Percentiles rank a stretch among this genome's conserved stretches.
phyloP scores from a whole-genome alignment of 1,139 yeast species.

The Nakaseomyces nivariensis region DNA sequence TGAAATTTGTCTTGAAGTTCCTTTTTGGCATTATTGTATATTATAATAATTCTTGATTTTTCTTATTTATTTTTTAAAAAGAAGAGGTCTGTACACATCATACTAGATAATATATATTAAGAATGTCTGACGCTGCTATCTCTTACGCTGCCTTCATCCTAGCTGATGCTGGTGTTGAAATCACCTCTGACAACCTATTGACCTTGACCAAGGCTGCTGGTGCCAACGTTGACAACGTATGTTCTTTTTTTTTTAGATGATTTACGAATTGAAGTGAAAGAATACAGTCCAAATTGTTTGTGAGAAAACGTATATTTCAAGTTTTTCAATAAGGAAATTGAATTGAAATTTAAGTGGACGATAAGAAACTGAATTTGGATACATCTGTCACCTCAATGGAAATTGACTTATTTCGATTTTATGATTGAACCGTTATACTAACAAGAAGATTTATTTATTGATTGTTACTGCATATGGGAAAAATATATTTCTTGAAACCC shows the following conservation, averaged over 20 bases:
- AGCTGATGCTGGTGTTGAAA: conserved; percentile 94
- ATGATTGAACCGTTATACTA: too few species aligned
- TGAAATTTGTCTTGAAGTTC: background rate
- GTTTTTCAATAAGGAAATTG: too few species aligned
- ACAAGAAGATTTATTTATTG: too few species aligned
- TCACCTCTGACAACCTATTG: conserved; percentile 85
- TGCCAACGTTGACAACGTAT: conserved; percentile 65
- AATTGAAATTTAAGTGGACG: too few species aligned
- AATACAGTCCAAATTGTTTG: background rate
- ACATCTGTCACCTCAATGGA: too few species aligned
- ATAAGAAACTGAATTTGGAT: too few species aligned
- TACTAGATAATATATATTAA: conserved; percentile 5
- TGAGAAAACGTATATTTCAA: too few species aligned
- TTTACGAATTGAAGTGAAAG: background rate
- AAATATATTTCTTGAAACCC: too few species aligned
- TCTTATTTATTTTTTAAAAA: background rate
- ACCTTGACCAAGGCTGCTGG: conserved; percentile 85
- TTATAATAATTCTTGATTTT: background rate
- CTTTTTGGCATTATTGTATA: background rate
- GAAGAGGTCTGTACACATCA: background rate
- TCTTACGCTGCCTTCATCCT: conserved; percentile 86
- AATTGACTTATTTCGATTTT: too few species aligned
- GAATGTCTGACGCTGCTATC: conserved; percentile 46
- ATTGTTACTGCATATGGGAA: too few species aligned
- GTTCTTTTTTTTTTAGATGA: conserved; percentile 17